Conservation (phyloP, 2,329 filamentous ascomycete genomes). For the Nectriaceae sp. region DNA sequence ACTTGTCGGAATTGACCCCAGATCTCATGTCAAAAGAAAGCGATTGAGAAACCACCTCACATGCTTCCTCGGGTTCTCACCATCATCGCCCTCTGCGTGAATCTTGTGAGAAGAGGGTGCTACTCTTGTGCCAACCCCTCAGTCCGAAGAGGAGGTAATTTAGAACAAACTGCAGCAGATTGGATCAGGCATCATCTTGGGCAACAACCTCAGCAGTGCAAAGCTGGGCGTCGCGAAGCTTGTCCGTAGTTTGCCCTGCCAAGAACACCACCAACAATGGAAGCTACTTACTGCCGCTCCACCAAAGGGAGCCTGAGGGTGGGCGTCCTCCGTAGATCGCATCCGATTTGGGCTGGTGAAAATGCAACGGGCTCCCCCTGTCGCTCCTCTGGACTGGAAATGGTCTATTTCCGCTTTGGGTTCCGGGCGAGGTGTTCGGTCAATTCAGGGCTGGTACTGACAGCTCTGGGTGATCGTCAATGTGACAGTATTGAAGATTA, state of each 20-base stretch:
- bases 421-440: neutral
- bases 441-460: neutral
- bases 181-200: neutral
- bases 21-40: neutral
- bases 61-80: conserved; percentile 3
- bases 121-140: neutral
- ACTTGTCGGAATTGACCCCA: neutral
- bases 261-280: neutral
- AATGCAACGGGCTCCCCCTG: neutral
- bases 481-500: neutral
- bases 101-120: neutral
- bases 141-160: neutral
- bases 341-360: neutral
- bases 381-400: conserved; percentile 7
- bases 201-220: neutral
- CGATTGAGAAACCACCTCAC: neutral
- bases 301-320: neutral
- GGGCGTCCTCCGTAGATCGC: neutral
- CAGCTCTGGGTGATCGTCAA: neutral
- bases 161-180: neutral
- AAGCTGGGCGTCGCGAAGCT: neutral
- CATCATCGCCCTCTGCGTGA: neutral
- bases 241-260: neutral
- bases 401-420: conserved; percentile 15
- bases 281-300: neutral